These are phyloP conservation scores for Phlyctochytrium planicorne DNA, from an alignment of 192 early-diverging fungal species.

Conservation along the genomic window DNA sequence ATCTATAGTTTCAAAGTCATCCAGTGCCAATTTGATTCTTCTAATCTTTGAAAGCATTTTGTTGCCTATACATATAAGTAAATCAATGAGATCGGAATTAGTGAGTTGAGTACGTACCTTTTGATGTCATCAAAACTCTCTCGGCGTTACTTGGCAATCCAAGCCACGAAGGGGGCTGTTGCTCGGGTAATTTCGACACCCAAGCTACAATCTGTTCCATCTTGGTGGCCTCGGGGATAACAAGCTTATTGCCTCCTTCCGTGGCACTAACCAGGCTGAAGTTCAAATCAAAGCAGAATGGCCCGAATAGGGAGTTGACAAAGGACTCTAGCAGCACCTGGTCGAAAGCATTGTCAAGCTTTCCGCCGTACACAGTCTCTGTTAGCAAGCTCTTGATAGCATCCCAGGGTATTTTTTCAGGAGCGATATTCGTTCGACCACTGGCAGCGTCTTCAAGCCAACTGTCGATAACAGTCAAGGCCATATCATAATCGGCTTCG, in stretches of 20 bases:
- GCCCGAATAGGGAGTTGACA: conserved; percentile 76
- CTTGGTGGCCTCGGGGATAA: conserved; percentile 83
- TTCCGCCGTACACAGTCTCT: conserved; percentile 94
- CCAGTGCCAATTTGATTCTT: conserved; percentile 74
- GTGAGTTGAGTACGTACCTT: conserved; percentile 53
- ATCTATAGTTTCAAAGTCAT: conserved; percentile 73
- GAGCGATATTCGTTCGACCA: conserved; percentile 86
- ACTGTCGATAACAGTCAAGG: conserved; percentile 79
- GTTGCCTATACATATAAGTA: conserved; percentile 44
- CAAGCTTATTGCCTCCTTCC: conserved; percentile 34
- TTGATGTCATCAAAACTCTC: conserved; percentile 77
- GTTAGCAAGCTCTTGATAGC: conserved; percentile 84
- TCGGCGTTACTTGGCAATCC: conserved; percentile 94
- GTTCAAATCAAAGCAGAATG: conserved; percentile 76
- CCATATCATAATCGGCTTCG: conserved; percentile 95
- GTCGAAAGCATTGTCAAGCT: conserved; percentile 92
- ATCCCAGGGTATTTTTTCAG: conserved; percentile 94
- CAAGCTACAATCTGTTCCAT: conserved; percentile 85
- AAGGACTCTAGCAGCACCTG: conserved; percentile 83
- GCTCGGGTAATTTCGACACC: conserved; percentile 83
- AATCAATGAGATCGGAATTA: background rate
- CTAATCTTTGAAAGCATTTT: conserved; percentile 81
- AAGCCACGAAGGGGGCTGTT: conserved; percentile 96
- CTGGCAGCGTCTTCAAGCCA: conserved; percentile 84
- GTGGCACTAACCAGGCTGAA: conserved; percentile 68